Conservation (phyloP, 139 green algal genomes). For the Gonium pectorale region DNA sequence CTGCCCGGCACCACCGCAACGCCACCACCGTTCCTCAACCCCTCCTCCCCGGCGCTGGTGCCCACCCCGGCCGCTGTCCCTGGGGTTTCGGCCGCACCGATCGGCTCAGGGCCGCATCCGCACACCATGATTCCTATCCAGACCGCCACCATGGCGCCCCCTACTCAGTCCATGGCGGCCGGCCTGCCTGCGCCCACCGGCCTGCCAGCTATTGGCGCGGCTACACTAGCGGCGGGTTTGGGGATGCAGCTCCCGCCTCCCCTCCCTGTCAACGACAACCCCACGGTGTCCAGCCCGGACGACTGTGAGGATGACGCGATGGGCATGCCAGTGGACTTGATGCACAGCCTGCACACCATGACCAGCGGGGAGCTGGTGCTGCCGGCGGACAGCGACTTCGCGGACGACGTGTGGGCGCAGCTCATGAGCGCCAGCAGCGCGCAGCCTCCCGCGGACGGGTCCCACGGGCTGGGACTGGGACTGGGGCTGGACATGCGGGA, state of each 20-base stretch:
- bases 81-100: too few species aligned
- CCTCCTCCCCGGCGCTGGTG: too few species aligned
- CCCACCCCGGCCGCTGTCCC: too few species aligned
- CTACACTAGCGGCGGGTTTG: too few species aligned
- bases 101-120: not conserved
- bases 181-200: not conserved
- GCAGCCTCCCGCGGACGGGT: not conserved
- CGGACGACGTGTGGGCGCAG: conserved; percentile 26
- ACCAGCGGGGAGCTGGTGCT: conserved; percentile 23
- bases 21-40: too few species aligned
- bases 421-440: conserved; percentile 4
- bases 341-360: conserved; percentile 21
- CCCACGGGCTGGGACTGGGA: not conserved
- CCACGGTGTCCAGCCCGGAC: conserved; percentile 18
- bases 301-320: conserved; percentile 13
- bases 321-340: not conserved
- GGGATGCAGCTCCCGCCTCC: too few species aligned
- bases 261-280: conserved; percentile 36
- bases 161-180: conserved; percentile 22
- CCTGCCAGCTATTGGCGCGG: conserved; percentile 28
- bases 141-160: conserved; percentile 37
- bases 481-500: conserved; percentile 30
- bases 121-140: conserved; percentile 46
- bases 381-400: conserved; percentile 11
- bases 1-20: too few species aligned